phyloP scores from a whole-genome alignment of 2,329 filamentous ascomycete genomes.

The Verticillium nonalfalfae region DNA sequence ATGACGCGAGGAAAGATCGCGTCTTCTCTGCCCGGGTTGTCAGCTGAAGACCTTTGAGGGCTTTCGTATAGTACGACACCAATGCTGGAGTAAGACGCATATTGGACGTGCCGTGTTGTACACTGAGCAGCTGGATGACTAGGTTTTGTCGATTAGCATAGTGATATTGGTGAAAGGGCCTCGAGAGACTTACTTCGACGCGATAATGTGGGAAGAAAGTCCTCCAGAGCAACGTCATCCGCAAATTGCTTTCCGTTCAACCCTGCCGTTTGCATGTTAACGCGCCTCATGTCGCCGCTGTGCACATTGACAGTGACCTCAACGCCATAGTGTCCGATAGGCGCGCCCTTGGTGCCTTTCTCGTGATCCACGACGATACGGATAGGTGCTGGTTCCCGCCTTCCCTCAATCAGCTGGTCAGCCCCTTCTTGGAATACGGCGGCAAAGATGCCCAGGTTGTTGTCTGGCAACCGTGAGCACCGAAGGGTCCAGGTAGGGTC shows the following conservation, averaged over 20 bases:
- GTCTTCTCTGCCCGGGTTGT: conserved; percentile 58
- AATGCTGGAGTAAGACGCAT: conserved; percentile 58
- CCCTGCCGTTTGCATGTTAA: conserved; percentile 50
- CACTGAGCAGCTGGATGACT: conserved; percentile 69
- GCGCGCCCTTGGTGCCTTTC: conserved; percentile 58
- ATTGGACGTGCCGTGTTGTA: conserved; percentile 64
- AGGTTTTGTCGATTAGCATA: conserved; percentile 23
- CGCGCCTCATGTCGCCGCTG: conserved; percentile 42
- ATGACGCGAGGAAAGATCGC: conserved; percentile 68
- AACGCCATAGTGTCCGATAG: conserved; percentile 61
- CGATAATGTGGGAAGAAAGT: conserved; percentile 69
- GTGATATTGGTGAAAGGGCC: neutral
- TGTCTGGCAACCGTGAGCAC: conserved; percentile 57
- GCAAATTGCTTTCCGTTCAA: conserved; percentile 64
- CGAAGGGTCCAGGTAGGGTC: conserved; percentile 74
- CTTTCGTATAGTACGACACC: conserved; percentile 71
- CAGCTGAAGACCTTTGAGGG: conserved; percentile 63
- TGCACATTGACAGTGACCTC: conserved; percentile 63
- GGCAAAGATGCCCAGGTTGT: conserved; percentile 51
- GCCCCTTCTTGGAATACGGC: conserved; percentile 68
- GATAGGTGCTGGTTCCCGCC: conserved; percentile 61
- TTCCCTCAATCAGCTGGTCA: conserved; percentile 54
- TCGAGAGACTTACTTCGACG: conserved; percentile 54
- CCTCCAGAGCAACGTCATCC: conserved; percentile 66
- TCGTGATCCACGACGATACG: conserved; percentile 69